Evolutionary conservation across 1,284 basidiomycete species (phyloP).

Genomic region (Cystobasidiaceae sp.): DNA sequence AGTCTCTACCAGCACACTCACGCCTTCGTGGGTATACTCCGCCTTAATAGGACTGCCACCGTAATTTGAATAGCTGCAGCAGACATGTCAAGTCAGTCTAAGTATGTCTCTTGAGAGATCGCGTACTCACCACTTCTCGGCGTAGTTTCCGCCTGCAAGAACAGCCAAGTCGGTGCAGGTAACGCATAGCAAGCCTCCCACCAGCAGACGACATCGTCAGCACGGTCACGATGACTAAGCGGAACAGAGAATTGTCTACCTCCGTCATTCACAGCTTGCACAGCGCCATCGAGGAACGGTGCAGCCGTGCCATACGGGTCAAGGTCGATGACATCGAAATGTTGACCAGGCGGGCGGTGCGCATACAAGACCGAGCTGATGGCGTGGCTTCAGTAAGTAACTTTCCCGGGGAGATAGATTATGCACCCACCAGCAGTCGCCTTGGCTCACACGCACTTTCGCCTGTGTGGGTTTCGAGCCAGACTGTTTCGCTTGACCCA

Average conservation of each 20-base stretch:
- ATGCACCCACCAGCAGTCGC: slow-evolving; percentile 75
- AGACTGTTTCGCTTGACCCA: background rate
- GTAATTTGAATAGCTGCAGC: slow-evolving; percentile 79
- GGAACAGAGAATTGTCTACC: slow-evolving; percentile 53
- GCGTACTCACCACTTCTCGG: slow-evolving; percentile 79
- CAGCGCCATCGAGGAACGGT: slow-evolving; percentile 93
- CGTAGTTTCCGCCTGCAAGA: slow-evolving; percentile 86
- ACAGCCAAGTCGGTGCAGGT: slow-evolving; percentile 96
- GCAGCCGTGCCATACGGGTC: slow-evolving; percentile 97
- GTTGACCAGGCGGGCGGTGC: slow-evolving; percentile 65
- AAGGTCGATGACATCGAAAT: slow-evolving; percentile 90
- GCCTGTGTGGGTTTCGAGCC: slow-evolving; percentile 44
- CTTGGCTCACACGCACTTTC: slow-evolving; percentile 77
- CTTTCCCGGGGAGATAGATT: background rate
- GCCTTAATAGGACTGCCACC: slow-evolving; percentile 87
- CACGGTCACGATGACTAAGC: background rate
- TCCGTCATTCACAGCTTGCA: slow-evolving; percentile 83
- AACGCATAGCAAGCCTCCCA: slow-evolving; percentile 76
- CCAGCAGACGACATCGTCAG: background rate
- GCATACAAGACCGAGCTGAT: slow-evolving; percentile 80
- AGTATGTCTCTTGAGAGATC: background rate
- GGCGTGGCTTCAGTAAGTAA: background rate
- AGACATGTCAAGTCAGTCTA: background rate
- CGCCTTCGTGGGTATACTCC: slow-evolving; percentile 90
- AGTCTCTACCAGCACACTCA: slow-evolving; percentile 52